phyloP scores from a whole-genome alignment of 2,329 filamentous ascomycete genomes.

The Colletotrichum graminicola region DNA sequence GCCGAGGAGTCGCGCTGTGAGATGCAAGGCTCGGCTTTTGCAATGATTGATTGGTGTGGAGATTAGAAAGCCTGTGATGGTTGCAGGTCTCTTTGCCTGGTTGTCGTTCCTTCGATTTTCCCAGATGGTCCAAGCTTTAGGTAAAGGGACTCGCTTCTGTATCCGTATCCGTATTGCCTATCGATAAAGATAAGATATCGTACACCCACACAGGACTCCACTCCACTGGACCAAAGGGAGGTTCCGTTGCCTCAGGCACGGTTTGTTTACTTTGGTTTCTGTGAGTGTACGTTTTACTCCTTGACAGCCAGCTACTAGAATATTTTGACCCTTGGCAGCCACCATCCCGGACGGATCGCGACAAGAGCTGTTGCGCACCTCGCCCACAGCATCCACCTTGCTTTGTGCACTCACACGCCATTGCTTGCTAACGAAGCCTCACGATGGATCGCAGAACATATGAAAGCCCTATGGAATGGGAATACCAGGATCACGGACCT shows the following conservation, averaged over 20 bases:
- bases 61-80: not conserved
- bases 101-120: slow-evolving; percentile 34
- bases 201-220: too few relatives aligned
- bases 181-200: not conserved
- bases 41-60: not conserved
- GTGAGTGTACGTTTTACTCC: slow-evolving; percentile 2
- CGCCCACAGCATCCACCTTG: slow-evolving; percentile 15
- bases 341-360: slow-evolving; percentile 18
- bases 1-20: not conserved
- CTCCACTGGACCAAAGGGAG: not conserved
- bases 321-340: slow-evolving; percentile 21
- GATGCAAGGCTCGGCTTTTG: not conserved
- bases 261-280: slow-evolving; percentile 41
- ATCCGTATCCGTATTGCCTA: too few relatives aligned
- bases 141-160: slow-evolving; percentile 6
- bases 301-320: slow-evolving; percentile 11
- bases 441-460: slow-evolving; percentile 67
- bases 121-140: slow-evolving; percentile 37
- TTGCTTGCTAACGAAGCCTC: slow-evolving; percentile 10
- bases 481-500: slow-evolving; percentile 70
- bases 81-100: slow-evolving; percentile 3
- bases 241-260: slow-evolving; percentile 40
- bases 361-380: slow-evolving; percentile 4
- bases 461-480: slow-evolving; percentile 76
- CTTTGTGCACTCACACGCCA: not conserved